Evolutionary conservation across 2,329 filamentous ascomycete genomes (phyloP), one percentile per base, ranked within the genome.

Genomic region (Malbranchea zuffiana): DNA sequence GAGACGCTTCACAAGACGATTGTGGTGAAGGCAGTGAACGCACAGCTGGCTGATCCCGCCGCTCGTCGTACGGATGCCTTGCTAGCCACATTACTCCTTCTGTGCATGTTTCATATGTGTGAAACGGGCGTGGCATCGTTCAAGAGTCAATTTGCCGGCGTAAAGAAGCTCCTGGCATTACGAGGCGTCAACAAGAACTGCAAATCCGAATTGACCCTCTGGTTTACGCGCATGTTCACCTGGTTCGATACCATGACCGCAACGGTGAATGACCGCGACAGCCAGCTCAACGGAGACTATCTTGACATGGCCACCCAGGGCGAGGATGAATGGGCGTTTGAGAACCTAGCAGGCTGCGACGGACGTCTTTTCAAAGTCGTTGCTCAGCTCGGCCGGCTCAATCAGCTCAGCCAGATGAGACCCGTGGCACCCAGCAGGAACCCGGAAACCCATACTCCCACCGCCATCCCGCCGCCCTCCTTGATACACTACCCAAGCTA

Each of bases 191-290:
- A 70, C 55, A 51, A 76, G 51, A 58, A 74, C 30, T 67, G 67
- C 8, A 65, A 76, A 34, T 82, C 86, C 43, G 81, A 84, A 41
- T 75, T 78, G 19, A 51, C 62, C 13, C 64, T 61, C 8, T 95
- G 87, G 87, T 88, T 94, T 66, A 83, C 92, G 51, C 78, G 84
- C 27, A 77, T 94, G 48, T 95, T 95, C 53, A 90, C 84, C 21
- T 93, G 88, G 70, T 92, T 93, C 54, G 88, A 95, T 57, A 84
- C 87, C 38, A 84, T 95, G 63, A 86, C 85, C 0, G 84, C 84
- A 25, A 87, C 82, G 35, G 84, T 93, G 54, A 95, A 95, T 50
- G 83, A 94, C 59, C 77, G 87, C 35, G 87, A 95, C 59, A 77
- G 82, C 19, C 84, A 93, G 56, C 73, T 94, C 12, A 68, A 70